Evolutionary conservation across 306 rosid species (phyloP), one percentile per base, ranked within the genome.

Genomic region (Arachis stenosperma): DNA sequence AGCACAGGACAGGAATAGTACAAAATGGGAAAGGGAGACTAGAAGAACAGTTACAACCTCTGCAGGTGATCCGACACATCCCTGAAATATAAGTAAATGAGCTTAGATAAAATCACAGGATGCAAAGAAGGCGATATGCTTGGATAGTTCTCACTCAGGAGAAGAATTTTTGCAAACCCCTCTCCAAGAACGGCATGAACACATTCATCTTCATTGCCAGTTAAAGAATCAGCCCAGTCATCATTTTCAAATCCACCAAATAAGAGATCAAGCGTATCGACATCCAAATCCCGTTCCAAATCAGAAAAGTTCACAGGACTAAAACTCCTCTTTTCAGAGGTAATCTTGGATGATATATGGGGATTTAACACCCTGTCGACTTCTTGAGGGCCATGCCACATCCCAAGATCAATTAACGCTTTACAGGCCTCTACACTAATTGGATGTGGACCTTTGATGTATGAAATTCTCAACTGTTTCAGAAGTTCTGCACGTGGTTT

Each of bases 101-200:
- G 92, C 84, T 88, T 89, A 39, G 88, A 79, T 81, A 94, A 73
- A 70, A 91, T 76, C 77, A 90, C 78, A 41, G 92, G 90, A 78
- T 88, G 88, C 80, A 91, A 84, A 77, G 91, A 81, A 77, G 84
- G 56, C 3, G 92, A 84, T 71, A 94, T 72, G 85, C 87, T 80
- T 54, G 89, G 89, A 78, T 85, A 91, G 53, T 83, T 84, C 78
- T 81, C 91, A 80, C 97, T 87, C 56, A 91, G 73, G 56, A 94
- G 97, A 88, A 94, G 97, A 84, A 94, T 75, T 89, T 94, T 94
- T 0, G 95, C 92, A 84, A 91, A 91, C n/a, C 99, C 99, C 80
- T 94, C 99, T 58, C 91, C 95, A 27, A 89, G 90, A 76, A 85
- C 81, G 60, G 87, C 87, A 78, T 84, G 85, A 84, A 91, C 82